Evolutionary conservation across 2,329 filamentous ascomycete genomes (phyloP), one percentile per base, ranked within the genome.

Genomic region (Botryotinia convoluta): DNA sequence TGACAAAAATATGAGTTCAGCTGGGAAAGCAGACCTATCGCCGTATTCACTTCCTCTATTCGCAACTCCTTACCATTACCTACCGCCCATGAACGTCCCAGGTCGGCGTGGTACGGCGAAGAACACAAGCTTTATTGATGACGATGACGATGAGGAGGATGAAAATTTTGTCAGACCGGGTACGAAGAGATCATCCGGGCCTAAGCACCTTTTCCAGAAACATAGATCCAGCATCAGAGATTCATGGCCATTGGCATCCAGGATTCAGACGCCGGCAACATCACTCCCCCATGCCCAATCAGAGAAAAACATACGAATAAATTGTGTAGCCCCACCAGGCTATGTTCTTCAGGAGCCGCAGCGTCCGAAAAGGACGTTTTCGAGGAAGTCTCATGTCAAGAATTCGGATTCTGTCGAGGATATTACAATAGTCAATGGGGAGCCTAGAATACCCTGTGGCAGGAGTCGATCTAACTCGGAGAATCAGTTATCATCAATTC

Each of bases 241-340:
- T n/a, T 80, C 79, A 3, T 80, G 79, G 79, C 79, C 79, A 26
- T 72, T 80, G 29, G 76, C 72, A 7, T 72, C 76, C 18, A 74
- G 71, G 14, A 75, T 74, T 22, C 75, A 77, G 18, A 63, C 39
- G 0, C 45, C 59, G 73, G 44, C 45, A 62, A 39, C 44, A 75
- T 16, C 72, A 4, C 39, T 74, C 26, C 45, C 62, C 12, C 70
- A 57, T 20, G 68, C 76, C n/a, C 72, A 77, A 39, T 68, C 72
- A 6, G 76, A 77, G 61, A 65, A 73, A 57, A 76, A 75, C 18
- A 77, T 78, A 65, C 67, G 70, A 39, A 61, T 76, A 16, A 77
- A 77, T 62, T 74, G 74, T 45, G 78, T 77, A 18, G 77, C 78
- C 42, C 76, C 78, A 32, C 78, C 77, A 45, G 79, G 78, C 29